Conservation (phyloP, 78 protist genomes). For the Dictyostelium discoideum region DNA sequence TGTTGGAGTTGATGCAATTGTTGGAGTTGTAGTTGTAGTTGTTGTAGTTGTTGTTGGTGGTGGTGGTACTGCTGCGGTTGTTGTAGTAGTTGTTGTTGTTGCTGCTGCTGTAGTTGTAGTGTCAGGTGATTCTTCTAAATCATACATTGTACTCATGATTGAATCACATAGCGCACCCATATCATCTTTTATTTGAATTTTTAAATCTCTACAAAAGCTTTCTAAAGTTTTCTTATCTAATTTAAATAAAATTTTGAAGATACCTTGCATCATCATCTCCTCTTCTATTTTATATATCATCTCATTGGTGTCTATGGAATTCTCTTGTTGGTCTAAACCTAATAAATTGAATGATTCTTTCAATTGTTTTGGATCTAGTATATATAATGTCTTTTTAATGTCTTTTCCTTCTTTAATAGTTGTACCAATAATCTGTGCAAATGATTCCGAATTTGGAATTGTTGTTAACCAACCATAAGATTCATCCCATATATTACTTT, state of each 20-base stretch:
- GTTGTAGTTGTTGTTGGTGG: background rate
- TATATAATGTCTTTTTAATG: background rate
- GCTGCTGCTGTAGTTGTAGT: background rate
- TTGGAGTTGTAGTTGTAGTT: background rate
- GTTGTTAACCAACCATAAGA: background rate
- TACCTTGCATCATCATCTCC: conserved; percentile 26
- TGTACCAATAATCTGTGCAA: background rate
- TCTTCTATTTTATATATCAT: conserved; percentile 14
- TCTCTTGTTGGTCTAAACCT: background rate
- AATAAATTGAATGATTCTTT: background rate
- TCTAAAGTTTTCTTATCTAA: background rate
- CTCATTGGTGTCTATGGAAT: background rate
- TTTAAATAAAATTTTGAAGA: background rate
- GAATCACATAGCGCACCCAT: background rate
- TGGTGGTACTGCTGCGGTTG: background rate
- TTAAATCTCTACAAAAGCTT: conserved; percentile 2
- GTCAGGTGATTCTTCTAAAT: background rate
- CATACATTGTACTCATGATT: conserved; percentile 23
- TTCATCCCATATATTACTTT: conserved; percentile 12
- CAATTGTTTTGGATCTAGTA: background rate
- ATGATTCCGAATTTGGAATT: background rate
- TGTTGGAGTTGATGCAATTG: background rate
- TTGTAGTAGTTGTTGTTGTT: background rate
- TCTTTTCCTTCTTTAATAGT: background rate
- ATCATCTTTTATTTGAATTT: background rate